phyloP scores from a whole-genome alignment of 2,329 filamentous ascomycete genomes.

The Dothistroma pini region DNA sequence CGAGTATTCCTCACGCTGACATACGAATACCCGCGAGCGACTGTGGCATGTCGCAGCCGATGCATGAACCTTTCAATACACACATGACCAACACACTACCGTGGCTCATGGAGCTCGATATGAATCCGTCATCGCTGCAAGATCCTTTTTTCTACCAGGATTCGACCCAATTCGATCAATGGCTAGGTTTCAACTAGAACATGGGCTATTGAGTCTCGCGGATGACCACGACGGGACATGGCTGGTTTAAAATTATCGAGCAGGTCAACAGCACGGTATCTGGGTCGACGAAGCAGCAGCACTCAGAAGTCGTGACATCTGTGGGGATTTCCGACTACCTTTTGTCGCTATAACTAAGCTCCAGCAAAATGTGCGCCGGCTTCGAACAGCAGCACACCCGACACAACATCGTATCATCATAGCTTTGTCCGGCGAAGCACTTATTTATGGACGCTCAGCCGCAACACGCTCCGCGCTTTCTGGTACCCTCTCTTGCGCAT shows the following conservation, averaged over 20 bases:
- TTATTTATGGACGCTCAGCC: constrained; percentile 17
- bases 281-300: too few relatives aligned
- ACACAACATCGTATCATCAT: neutral
- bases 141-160: constrained; percentile 20
- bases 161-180: constrained; percentile 13
- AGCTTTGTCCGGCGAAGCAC: neutral
- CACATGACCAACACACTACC: constrained; percentile 10
- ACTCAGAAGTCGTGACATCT: too few relatives aligned
- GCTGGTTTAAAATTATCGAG: too few relatives aligned
- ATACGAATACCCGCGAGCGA: neutral
- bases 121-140: constrained; percentile 18
- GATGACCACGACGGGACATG: neutral
- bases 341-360: neutral
- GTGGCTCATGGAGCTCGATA: constrained; percentile 22
- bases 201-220: neutral
- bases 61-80: neutral
- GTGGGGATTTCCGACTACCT: neutral
- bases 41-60: neutral
- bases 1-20: neutral
- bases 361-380: neutral
- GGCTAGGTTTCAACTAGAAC: constrained; percentile 7
- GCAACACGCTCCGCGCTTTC: constrained; percentile 30
- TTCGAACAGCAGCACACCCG: neutral
- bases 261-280: too few relatives aligned
- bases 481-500: constrained; percentile 38